Evolutionary conservation across 129 eudicot species (phyloP), one percentile per base, ranked within the genome.

Genomic region (Chrysanthemum lavandulifolium): DNA sequence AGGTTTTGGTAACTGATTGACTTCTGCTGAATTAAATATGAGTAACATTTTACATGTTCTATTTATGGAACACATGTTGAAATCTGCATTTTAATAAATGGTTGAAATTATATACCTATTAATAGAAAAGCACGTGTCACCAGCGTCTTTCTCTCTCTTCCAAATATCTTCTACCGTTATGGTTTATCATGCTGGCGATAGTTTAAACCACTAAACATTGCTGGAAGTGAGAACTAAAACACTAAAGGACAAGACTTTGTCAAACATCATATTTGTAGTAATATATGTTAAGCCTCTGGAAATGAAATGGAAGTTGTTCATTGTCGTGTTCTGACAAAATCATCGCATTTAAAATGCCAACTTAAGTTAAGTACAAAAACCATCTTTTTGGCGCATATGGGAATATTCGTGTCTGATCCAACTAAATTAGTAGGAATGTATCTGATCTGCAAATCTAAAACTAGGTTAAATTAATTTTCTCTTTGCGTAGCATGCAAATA

Each of bases 111-210:
- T 18, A 40, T 6, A 40, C 13, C 57, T 6, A 8, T 45, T n/a
- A 73, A 52, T 47, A 51, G 47, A 40, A 40, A 63, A 52, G 62
- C 43, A 36, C 13, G 33, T 61, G 61, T 61, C 18, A 60, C 78
- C 31, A 63, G 78, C 65, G 11, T 55, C 27, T 31, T 6, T 48
- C 16, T 65, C 13, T 73, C 25, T 29, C 12, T 31, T 31, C 36
- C 10, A 6, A 40, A 40, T 0, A 40, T 1, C 2, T 40, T 40
- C 47, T 40, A 40, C 74, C 51, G 11, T 9, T 69, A 51, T 1
- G 33, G 36, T 53, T 16, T 61, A 48, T 73, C 62, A 62, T 62
- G 52, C 13, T 53, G 50, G 14, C 21, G 14, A 49, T 62, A 49
- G 7, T 53, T 51, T 50, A 13, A 73, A 61, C 48, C 59, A 13